Evolutionary conservation across 2,329 filamentous ascomycete genomes (phyloP).

Genomic region (Aureobasidium sp.): DNA sequence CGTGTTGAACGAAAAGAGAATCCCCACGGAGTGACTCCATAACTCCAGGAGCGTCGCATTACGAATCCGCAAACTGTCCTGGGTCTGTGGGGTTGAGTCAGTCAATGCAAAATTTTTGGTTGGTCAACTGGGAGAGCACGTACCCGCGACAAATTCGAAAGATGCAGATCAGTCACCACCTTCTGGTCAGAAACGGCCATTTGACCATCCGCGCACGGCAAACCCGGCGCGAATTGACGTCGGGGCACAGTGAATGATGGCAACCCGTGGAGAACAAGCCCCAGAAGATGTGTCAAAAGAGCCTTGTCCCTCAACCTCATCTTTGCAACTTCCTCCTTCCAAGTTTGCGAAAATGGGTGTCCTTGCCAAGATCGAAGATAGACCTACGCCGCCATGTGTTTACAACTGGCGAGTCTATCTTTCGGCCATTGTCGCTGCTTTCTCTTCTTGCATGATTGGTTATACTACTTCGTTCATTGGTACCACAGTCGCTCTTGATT

Average conservation of each 20-base stretch:
- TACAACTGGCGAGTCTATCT: conserved; percentile 56
- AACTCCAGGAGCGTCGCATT: not conserved
- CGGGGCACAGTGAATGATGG: not conserved
- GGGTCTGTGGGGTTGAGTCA: not conserved
- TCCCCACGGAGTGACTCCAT: not conserved
- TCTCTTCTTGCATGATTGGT: conserved; percentile 53
- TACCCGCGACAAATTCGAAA: not conserved
- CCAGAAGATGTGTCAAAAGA: not conserved
- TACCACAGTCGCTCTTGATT: conserved; percentile 63
- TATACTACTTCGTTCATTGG: conserved; percentile 73
- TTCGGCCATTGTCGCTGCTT: conserved; percentile 48
- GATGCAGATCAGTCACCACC: not conserved
- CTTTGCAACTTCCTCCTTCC: not conserved
- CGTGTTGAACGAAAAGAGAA: no score
- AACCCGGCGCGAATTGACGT: not conserved
- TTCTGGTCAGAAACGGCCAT: not conserved
- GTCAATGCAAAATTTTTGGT: not conserved
- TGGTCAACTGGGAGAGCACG: not conserved
- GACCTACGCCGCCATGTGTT: conserved; percentile 51
- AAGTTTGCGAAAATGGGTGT: conserved; percentile 28
- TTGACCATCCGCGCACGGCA: not conserved
- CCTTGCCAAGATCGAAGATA: conserved; percentile 31
- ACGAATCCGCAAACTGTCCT: not conserved
- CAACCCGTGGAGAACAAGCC: not conserved
- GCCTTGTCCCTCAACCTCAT: not conserved